Evolutionary conservation across 164 flowering plant genomes (phyloP).

Genomic region (Magnolia sinica): DNA sequence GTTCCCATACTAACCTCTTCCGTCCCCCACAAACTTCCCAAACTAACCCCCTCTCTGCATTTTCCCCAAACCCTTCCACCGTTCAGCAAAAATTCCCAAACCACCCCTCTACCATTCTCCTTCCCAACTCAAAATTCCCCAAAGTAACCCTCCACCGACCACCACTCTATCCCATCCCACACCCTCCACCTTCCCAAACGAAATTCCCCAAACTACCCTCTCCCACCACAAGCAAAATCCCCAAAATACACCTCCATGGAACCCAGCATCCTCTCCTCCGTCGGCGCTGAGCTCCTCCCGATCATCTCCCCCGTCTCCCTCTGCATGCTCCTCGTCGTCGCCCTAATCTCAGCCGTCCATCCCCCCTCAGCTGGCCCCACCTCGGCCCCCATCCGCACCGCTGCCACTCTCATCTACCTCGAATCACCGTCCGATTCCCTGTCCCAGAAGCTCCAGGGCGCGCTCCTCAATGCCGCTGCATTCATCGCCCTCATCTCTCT

Average conservation of each 20-base stretch:
- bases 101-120: too few species aligned
- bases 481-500: slow-evolving; percentile 64
- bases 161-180: background rate
- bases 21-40: too few species aligned
- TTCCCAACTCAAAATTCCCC: background rate
- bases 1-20: too few species aligned
- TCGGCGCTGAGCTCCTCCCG: slow-evolving; percentile 69
- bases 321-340: slow-evolving; percentile 85
- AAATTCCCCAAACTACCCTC: background rate
- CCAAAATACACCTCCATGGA: slow-evolving; percentile 32
- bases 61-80: too few species aligned
- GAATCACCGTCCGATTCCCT: slow-evolving; percentile 71
- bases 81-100: too few species aligned
- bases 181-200: background rate
- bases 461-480: slow-evolving; percentile 67
- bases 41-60: too few species aligned
- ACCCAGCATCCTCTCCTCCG: slow-evolving; percentile 54
- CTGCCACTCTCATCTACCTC: slow-evolving; percentile 81
- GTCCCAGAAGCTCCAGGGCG: slow-evolving; percentile 68
- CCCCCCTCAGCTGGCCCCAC: slow-evolving; percentile 28
- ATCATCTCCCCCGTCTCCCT: slow-evolving; percentile 87
- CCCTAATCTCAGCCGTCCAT: slow-evolving; percentile 59
- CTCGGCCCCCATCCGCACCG: slow-evolving; percentile 50
- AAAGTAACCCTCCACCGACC: background rate
- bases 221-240: background rate